Conservation (phyloP, 2,329 filamentous ascomycete genomes). For the Biscogniauxia marginata region DNA sequence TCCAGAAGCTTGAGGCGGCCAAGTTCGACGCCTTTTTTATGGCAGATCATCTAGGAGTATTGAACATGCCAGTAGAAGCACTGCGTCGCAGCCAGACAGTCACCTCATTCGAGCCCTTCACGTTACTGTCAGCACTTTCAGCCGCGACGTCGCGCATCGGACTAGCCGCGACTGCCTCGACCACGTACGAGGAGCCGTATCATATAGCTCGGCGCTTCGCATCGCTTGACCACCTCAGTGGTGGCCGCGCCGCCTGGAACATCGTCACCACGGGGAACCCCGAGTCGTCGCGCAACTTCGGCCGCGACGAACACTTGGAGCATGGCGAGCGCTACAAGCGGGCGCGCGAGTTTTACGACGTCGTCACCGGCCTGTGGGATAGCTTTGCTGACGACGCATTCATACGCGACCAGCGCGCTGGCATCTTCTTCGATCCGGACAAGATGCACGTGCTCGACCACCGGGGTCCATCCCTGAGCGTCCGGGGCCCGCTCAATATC, state of each 20-base stretch:
- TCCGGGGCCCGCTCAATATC: conserved; percentile 50
- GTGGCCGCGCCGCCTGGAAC: conserved; percentile 53
- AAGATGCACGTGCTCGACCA: conserved; percentile 54
- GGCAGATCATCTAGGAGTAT: conserved; percentile 53
- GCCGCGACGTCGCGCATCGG: conserved; percentile 49
- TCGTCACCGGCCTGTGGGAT: conserved; percentile 53
- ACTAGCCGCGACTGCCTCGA: conserved; percentile 53
- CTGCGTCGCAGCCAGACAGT: conserved; percentile 57
- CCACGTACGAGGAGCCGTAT: conserved; percentile 54
- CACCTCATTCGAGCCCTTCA: conserved; percentile 57
- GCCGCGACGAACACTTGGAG: conserved; percentile 48
- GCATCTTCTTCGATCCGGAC: conserved; percentile 49
- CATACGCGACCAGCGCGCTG: conserved; percentile 44
- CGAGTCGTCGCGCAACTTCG: conserved; percentile 52
- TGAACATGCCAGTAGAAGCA: conserved; percentile 57
- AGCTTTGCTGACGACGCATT: conserved; percentile 57
- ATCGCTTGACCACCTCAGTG: conserved; percentile 51
- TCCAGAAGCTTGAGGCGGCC: conserved; percentile 51
- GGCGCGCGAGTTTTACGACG: conserved; percentile 52
- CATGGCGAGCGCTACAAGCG: conserved; percentile 50
- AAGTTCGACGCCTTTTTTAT: conserved; percentile 59
- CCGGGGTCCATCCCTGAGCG: conserved; percentile 45
- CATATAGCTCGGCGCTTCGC: conserved; percentile 54
- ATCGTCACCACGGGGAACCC: conserved; percentile 54
- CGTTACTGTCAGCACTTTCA: conserved; percentile 49